These are phyloP conservation scores for Entrophospora sp. DNA, from an alignment of 192 early-diverging fungal species.

Conservation along the genomic window DNA sequence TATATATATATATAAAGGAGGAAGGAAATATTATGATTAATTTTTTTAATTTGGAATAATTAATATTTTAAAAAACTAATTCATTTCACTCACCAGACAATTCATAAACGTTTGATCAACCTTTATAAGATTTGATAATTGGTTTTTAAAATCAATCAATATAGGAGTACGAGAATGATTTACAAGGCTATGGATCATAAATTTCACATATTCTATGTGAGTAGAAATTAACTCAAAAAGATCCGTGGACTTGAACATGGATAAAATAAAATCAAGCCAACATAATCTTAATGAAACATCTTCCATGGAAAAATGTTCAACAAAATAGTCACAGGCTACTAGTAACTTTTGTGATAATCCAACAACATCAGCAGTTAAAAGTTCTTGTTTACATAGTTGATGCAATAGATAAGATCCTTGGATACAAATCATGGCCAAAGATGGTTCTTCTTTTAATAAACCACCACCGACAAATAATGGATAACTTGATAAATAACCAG, in stretches of 20 bases:
- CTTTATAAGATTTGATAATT: not conserved
- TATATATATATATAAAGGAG: not conserved
- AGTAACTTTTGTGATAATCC: constrained; percentile 15
- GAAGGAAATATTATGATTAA: no score
- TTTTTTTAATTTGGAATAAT: no score
- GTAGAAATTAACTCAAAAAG: no score
- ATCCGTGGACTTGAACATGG: not conserved
- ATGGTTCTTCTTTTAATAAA: constrained; percentile 47
- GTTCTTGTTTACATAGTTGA: constrained; percentile 21
- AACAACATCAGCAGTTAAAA: not conserved
- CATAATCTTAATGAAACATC: constrained; percentile 32
- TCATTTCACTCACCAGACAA: not conserved
- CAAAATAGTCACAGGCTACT: constrained; percentile 38
- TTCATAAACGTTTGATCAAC: not conserved
- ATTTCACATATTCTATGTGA: not conserved
- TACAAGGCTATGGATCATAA: not conserved
- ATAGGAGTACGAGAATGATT: not conserved
- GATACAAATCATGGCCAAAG: constrained; percentile 39
- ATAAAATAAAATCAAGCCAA: constrained; percentile 32
- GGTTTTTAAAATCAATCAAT: not conserved
- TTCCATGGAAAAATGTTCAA: constrained; percentile 39
- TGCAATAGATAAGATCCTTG: constrained; percentile 48
- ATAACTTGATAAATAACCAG: constrained; percentile 31
- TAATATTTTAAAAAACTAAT: no score
- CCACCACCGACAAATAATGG: constrained; percentile 41